Evolutionary conservation across 345 rosid genomes (phyloP).

Genomic region (Euphorbia tirucalli): DNA sequence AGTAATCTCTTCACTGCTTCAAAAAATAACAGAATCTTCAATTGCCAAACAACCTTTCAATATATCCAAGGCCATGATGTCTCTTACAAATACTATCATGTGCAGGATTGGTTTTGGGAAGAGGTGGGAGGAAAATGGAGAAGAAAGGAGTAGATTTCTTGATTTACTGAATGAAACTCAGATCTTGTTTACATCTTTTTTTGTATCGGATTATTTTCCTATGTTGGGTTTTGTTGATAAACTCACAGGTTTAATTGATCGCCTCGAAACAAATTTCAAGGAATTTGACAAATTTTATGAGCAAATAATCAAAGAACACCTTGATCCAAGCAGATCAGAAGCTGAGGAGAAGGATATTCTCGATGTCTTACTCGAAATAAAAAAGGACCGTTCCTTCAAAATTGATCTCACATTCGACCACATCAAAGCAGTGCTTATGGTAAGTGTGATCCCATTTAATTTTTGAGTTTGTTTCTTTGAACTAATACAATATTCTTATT

Average conservation of each 20-base stretch:
- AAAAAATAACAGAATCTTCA: no score
- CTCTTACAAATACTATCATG: no score
- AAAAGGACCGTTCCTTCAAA: conserved; percentile 8
- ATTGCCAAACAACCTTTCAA: no score
- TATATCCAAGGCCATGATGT: no score
- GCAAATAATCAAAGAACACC: conserved; percentile 16
- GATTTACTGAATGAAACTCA: conserved; percentile 31
- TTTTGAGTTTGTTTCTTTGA: no score
- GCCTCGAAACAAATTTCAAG: conserved; percentile 21
- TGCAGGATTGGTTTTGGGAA: no score
- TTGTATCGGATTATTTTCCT: conserved; percentile 39
- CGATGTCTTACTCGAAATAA: conserved; percentile 14
- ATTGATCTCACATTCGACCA: not conserved
- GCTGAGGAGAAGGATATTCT: conserved; percentile 35
- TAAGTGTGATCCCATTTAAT: not conserved
- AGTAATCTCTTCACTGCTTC: no score
- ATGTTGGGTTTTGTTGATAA: conserved; percentile 37
- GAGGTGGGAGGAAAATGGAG: no score
- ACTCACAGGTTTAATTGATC: conserved; percentile 26
- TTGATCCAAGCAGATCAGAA: not conserved
- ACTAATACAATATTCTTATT: no score
- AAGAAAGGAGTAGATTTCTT: conserved; percentile 26
- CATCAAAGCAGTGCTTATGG: conserved; percentile 21
- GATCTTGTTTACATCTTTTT: conserved; percentile 30
- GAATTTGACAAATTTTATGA: conserved; percentile 13